These are phyloP conservation scores for Protomyces inouyei DNA, from an alignment of 1,139 yeast genomes.

Conservation along the genomic window DNA sequence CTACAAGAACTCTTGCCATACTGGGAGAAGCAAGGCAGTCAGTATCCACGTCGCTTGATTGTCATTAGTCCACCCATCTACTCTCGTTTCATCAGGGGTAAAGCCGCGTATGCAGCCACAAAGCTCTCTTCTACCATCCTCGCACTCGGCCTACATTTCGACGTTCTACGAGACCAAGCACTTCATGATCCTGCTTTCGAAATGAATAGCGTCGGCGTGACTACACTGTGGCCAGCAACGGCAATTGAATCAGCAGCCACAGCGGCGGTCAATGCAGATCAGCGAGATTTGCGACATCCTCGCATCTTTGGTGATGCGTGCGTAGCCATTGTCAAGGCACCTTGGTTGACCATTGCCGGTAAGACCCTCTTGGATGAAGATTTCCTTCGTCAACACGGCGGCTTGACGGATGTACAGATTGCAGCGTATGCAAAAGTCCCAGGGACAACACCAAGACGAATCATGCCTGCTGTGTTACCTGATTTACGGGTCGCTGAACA, in stretches of 20 bases:
- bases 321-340: neutral
- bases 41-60: neutral
- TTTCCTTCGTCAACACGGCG: slow-evolving; percentile 3
- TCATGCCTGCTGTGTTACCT: slow-evolving; percentile 12
- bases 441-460: slow-evolving; percentile 10
- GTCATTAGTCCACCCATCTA: slow-evolving; percentile 11
- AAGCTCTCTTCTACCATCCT: neutral
- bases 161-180: neutral
- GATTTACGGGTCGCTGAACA: slow-evolving; percentile 10
- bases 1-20: slow-evolving; percentile 3
- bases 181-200: neutral
- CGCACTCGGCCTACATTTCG: neutral
- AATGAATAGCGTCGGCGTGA: neutral
- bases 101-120: slow-evolving; percentile 12
- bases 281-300: neutral
- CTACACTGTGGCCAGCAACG: slow-evolving; percentile 11
- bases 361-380: slow-evolving; percentile 6
- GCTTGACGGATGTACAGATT: slow-evolving; percentile 2
- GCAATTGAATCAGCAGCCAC: slow-evolving; percentile 16
- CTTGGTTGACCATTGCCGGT: neutral
- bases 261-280: neutral
- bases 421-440: slow-evolving; percentile 10
- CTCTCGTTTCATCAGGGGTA: slow-evolving; percentile 14
- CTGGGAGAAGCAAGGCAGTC: neutral
- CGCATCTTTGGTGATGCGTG: slow-evolving; percentile 10